phyloP scores from a whole-genome alignment of 1,284 basidiomycete species.

The Tremellales sp. region DNA sequence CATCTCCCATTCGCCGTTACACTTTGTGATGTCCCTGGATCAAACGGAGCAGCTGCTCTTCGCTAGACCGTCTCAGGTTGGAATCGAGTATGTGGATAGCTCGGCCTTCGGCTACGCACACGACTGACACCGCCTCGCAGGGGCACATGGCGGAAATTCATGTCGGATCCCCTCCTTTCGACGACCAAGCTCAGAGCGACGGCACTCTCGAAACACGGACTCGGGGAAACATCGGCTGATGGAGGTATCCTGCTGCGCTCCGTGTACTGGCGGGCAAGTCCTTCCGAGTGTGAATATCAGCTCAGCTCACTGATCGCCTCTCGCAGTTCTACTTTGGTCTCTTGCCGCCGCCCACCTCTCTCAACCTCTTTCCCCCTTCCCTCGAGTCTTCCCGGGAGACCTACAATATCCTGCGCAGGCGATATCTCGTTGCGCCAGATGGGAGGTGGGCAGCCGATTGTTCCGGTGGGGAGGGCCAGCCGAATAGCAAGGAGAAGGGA shows the following conservation, averaged over 20 bases:
- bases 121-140: too few species aligned
- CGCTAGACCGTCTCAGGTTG: too few species aligned
- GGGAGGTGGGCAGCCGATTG: slow-evolving; percentile 51
- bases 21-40: too few species aligned
- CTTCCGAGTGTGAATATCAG: neutral
- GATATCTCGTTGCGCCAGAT: slow-evolving; percentile 51
- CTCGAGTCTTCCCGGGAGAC: slow-evolving; percentile 27
- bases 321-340: slow-evolving; percentile 45
- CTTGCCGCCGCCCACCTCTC: slow-evolving; percentile 43
- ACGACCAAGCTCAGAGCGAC: slow-evolving; percentile 31
- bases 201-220: slow-evolving; percentile 30
- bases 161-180: slow-evolving; percentile 46
- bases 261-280: slow-evolving; percentile 48
- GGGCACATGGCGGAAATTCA: slow-evolving; percentile 35
- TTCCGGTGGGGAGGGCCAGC: slow-evolving; percentile 33
- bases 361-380: slow-evolving; percentile 33
- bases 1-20: too few species aligned
- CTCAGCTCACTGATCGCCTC: neutral
- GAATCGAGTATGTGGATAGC: too few species aligned
- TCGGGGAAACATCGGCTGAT: slow-evolving; percentile 31
- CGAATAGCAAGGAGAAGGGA: neutral
- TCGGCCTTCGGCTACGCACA: too few species aligned
- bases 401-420: slow-evolving; percentile 44
- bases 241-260: slow-evolving; percentile 43
- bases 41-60: too few species aligned